phyloP scores from a whole-genome alignment of 306 rosid species.

The Myrica gale region DNA sequence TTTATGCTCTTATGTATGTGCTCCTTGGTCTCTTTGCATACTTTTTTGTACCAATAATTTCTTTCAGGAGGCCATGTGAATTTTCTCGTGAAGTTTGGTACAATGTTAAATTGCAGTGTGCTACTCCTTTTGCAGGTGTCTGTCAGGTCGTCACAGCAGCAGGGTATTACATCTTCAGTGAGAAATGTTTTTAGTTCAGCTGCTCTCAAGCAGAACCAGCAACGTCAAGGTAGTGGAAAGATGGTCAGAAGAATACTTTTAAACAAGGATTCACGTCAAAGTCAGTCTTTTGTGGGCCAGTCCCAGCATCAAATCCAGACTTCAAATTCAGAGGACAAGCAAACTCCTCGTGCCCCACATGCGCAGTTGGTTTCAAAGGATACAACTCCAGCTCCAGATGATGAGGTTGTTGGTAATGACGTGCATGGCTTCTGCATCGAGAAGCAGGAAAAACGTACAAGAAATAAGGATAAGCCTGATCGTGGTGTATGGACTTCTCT shows the following conservation, averaged over 20 bases:
- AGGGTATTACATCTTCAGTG: slow-evolving; percentile 39
- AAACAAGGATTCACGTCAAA: slow-evolving; percentile 53
- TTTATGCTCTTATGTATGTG: not conserved
- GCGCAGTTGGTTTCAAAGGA: slow-evolving; percentile 56
- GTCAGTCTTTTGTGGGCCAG: slow-evolving; percentile 45
- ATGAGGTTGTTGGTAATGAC: slow-evolving; percentile 43
- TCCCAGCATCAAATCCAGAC: slow-evolving; percentile 48
- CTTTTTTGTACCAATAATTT: not conserved
- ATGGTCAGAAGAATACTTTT: slow-evolving; percentile 57
- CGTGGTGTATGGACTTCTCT: slow-evolving; percentile 54
- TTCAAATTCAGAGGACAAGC: slow-evolving; percentile 49
- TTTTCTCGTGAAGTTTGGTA: not conserved
- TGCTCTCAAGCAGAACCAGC: slow-evolving; percentile 49
- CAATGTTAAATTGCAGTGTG: slow-evolving; percentile 12
- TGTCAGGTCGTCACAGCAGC: slow-evolving; percentile 36
- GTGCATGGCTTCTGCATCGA: slow-evolving; percentile 39
- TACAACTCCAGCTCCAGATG: slow-evolving; percentile 48
- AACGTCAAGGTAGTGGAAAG: slow-evolving; percentile 52
- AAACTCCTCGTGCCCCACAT: slow-evolving; percentile 43
- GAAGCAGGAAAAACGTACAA: slow-evolving; percentile 50
- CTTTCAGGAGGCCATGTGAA: not conserved
- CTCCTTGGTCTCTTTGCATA: not conserved
- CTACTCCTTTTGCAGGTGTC: slow-evolving; percentile 38
- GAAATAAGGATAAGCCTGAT: slow-evolving; percentile 58
- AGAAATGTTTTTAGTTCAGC: slow-evolving; percentile 34